These are phyloP conservation scores for Colletotrichum scovillei DNA, from an alignment of 2,329 filamentous ascomycete species.

Conservation along the genomic window DNA sequence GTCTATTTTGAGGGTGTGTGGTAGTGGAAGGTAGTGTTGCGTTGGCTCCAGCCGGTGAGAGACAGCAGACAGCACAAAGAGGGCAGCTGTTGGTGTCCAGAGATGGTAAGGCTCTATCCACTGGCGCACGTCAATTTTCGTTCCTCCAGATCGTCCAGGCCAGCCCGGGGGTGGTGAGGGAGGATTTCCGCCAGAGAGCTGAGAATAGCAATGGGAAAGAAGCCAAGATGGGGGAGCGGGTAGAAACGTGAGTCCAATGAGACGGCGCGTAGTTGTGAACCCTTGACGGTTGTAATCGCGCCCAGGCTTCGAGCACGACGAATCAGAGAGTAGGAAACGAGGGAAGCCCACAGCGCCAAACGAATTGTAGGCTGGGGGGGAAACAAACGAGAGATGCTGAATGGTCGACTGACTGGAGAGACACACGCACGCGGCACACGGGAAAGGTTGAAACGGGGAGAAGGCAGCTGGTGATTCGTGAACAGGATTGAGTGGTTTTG, in stretches of 20 bases:
- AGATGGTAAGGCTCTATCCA: not conserved
- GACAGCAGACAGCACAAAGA: not conserved
- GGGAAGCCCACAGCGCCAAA: constrained; percentile 30
- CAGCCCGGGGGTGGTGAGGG: not conserved
- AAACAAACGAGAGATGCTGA: not conserved
- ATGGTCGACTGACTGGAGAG: not conserved
- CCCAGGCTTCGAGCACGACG: not conserved
- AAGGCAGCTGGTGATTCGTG: not conserved
- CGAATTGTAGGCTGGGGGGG: not conserved
- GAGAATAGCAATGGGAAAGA: constrained; percentile 15
- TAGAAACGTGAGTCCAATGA: constrained; percentile 20
- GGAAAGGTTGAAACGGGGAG: constrained; percentile 14
- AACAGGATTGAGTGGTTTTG: constrained; percentile 23
- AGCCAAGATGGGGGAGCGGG: constrained; percentile 11
- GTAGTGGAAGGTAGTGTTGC: constrained; percentile 1
- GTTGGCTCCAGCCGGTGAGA: not conserved
- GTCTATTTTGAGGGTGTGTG: not conserved
- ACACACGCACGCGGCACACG: not conserved
- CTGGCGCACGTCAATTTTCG: not conserved
- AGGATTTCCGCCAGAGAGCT: not conserved
- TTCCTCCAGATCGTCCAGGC: constrained; percentile 22
- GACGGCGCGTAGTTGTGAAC: not conserved
- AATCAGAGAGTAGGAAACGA: not conserved
- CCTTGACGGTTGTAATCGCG: not conserved
- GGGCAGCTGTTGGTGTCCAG: not conserved